Evolutionary conservation across 2,329 filamentous ascomycete species (phyloP).

Genomic region (Colletotrichum sp.): DNA sequence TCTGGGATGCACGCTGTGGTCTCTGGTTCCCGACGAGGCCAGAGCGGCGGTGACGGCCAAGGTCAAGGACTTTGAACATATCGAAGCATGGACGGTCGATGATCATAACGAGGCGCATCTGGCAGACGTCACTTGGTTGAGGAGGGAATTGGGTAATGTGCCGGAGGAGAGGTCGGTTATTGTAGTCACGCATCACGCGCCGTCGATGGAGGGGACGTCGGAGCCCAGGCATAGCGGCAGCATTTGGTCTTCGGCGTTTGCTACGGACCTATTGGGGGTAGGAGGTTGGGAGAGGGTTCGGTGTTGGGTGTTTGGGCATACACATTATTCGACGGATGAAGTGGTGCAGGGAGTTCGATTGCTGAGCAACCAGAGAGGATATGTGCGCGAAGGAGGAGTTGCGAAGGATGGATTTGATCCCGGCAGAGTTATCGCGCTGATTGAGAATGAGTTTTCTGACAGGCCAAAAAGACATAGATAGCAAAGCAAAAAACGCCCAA

Average conservation of each 20-base stretch:
- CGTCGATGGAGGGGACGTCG: conserved; percentile 52
- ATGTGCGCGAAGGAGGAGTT: conserved; percentile 27
- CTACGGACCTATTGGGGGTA: conserved; percentile 47
- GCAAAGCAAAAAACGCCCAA: too few species aligned
- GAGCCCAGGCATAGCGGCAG: conserved; percentile 52
- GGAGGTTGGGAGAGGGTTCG: conserved; percentile 35
- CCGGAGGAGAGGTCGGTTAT: conserved; percentile 37
- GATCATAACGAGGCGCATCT: conserved; percentile 53
- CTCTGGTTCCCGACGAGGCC: conserved; percentile 46
- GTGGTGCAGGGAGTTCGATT: conserved; percentile 36
- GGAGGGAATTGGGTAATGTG: background rate
- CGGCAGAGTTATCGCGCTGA: background rate
- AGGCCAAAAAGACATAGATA: too few species aligned
- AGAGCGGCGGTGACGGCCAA: conserved; percentile 43
- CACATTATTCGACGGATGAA: conserved; percentile 47
- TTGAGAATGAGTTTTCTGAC: background rate
- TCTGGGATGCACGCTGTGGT: conserved; percentile 65
- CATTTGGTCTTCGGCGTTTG: conserved; percentile 55
- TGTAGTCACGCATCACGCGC: conserved; percentile 64
- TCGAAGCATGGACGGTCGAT: conserved; percentile 54
- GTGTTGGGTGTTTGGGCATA: conserved; percentile 54
- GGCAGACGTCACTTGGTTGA: conserved; percentile 56
- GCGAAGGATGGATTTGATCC: background rate
- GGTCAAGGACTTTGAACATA: conserved; percentile 60
- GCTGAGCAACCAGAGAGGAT: conserved; percentile 52